phyloP scores from a whole-genome alignment of 106 monocot genomes.

The Amphibolis antarctica region DNA sequence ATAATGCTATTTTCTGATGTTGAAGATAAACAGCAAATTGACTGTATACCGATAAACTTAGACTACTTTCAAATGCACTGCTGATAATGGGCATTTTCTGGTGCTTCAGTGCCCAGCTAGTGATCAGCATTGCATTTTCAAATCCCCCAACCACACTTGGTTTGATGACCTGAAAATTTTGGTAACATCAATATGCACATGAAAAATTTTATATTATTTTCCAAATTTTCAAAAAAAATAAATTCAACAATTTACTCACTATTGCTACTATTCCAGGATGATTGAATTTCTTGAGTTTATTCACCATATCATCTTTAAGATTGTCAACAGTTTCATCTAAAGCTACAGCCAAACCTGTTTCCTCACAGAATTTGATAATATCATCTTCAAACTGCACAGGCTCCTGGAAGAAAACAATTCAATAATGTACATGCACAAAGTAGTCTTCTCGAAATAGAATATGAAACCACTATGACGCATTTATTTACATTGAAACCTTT shows the following conservation, averaged over 20 bases:
- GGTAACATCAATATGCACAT: background rate
- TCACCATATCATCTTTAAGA: conserved; percentile 33
- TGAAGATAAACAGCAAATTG: conserved; percentile 63
- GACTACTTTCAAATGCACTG: conserved; percentile 83
- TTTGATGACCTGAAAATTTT: conserved; percentile 62
- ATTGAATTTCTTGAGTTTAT: conserved; percentile 40
- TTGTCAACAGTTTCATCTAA: conserved; percentile 82
- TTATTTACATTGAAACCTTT: no score
- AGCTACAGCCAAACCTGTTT: conserved; percentile 63
- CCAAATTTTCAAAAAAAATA: background rate
- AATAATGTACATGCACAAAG: background rate
- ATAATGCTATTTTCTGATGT: conserved; percentile 24
- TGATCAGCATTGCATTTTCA: conserved; percentile 64
- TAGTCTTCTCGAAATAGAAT: no score
- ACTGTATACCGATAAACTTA: conserved; percentile 57
- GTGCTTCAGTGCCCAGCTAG: conserved; percentile 76
- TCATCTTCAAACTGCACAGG: conserved; percentile 68
- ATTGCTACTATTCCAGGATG: conserved; percentile 81
- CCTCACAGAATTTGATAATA: conserved; percentile 81
- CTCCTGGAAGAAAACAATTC: conserved; percentile 40
- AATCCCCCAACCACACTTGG: conserved; percentile 84
- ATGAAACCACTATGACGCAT: no score
- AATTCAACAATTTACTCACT: conserved; percentile 40
- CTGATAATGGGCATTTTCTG: conserved; percentile 73
- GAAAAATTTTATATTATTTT: background rate